These are phyloP conservation scores for Diutina sp. DNA, from an alignment of 1,139 yeast genomes.

Conservation along the genomic window DNA sequence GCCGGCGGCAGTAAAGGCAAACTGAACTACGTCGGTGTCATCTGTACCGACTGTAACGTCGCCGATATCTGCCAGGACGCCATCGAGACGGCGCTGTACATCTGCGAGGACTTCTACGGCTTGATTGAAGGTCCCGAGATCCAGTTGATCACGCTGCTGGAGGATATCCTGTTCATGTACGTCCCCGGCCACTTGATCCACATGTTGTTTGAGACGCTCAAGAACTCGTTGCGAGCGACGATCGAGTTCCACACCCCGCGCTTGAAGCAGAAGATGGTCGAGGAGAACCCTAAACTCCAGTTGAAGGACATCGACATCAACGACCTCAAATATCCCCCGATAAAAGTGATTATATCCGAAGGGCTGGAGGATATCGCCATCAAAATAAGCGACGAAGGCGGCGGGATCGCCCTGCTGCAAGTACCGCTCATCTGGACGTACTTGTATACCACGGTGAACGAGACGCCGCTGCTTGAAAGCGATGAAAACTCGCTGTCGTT, in stretches of 20 bases:
- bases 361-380: slow-evolving; percentile 91
- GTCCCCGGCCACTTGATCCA: slow-evolving; percentile 87
- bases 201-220: slow-evolving; percentile 76
- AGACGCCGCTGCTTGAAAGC: slow-evolving; percentile 56
- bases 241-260: slow-evolving; percentile 56
- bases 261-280: slow-evolving; percentile 24
- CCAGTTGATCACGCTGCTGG: slow-evolving; percentile 58
- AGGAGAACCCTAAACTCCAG: slow-evolving; percentile 29
- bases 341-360: slow-evolving; percentile 80
- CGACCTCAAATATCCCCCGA: slow-evolving; percentile 67
- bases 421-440: slow-evolving; percentile 86
- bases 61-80: slow-evolving; percentile 76
- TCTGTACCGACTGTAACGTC: slow-evolving; percentile 70
- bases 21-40: slow-evolving; percentile 64
- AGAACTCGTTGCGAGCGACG: slow-evolving; percentile 75
- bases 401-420: slow-evolving; percentile 80
- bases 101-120: slow-evolving; percentile 82
- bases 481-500: slow-evolving; percentile 43
- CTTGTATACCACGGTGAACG: slow-evolving; percentile 75
- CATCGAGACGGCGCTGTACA: slow-evolving; percentile 73
- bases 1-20: slow-evolving; percentile 12
- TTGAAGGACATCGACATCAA: slow-evolving; percentile 39
- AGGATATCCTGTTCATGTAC: slow-evolving; percentile 63
- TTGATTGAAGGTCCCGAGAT: slow-evolving; percentile 74
- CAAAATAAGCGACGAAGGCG: slow-evolving; percentile 88